Evolutionary conservation across 805 yeast genomes (phyloP), one percentile per base, ranked within the genome.

Genomic region (Diddensiella transvaalensis): DNA sequence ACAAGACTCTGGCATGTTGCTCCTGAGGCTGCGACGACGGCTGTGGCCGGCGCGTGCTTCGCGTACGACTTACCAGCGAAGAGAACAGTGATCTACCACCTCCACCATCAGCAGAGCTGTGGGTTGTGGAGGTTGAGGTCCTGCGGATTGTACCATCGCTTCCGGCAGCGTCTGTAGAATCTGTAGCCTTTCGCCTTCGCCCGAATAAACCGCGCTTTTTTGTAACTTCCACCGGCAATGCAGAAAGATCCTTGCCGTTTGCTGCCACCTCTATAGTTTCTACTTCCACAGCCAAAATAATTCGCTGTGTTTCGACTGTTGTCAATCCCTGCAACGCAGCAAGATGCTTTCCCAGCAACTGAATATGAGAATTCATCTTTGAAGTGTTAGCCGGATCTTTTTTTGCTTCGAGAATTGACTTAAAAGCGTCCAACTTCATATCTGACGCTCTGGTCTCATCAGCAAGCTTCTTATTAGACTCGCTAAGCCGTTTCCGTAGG

Each of bases 201-300:
- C 73, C 71, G 54, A 85, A 76, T 22, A 87, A 68, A 0, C 87
- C 82, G 19, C 79, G 73, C 50, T 76, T 78, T 64, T 82, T 63
- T 5, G 61, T 52, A 19, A 61, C 62, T 46, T 61, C 61, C 19
- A 59, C 58, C 4, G 69, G 63, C 4, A 59, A 54, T 2, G 64
- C 52, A n/a, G 61, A 54, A 50, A 67, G 50, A 40, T 67, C 70
- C 57, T 77, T 74, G 49, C 82, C 90, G 1, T 84, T 87, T 0
- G 93, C 89, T 44, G 85, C 88, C 51, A 83, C 79, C 64, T 87
- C 93, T 56, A 93, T 88, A 22, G 93, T 82, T 65, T 91, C 97
- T 44, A 91, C 82, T 59, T 85, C 91, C 17, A 90, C 98, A 61
- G 89, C 96, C 10, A 83, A 77, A 36, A 75, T 73, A 19, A 93